Evolutionary conservation across 2,329 filamentous ascomycete genomes (phyloP).

Genomic region (Fusarium vanettenii): DNA sequence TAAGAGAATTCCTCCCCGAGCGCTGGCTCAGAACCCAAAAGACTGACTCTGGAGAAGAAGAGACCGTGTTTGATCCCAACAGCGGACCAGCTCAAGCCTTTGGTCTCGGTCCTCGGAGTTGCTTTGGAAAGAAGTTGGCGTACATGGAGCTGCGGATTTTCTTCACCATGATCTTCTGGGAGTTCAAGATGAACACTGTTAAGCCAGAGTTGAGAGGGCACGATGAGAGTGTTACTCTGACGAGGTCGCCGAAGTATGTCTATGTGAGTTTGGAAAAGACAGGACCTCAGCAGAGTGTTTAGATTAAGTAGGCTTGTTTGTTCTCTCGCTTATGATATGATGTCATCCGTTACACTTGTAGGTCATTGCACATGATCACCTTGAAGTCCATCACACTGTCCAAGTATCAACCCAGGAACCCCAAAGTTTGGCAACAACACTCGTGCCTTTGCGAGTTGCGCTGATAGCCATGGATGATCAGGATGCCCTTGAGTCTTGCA

Average conservation of each 20-base stretch:
- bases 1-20: constrained; percentile 48
- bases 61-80: constrained; percentile 23
- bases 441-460: constrained; percentile 16
- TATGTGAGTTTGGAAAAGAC: constrained; percentile 9
- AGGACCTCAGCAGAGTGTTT: background rate
- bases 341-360: background rate
- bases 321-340: background rate
- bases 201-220: constrained; percentile 9
- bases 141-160: constrained; percentile 29
- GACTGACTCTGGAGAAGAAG: background rate
- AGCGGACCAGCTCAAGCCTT: constrained; percentile 30
- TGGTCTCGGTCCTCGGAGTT: constrained; percentile 29
- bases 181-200: background rate
- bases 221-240: constrained; percentile 19
- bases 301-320: background rate
- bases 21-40: constrained; percentile 47
- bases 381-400: constrained; percentile 11
- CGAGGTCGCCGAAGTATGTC: constrained; percentile 23
- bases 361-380: background rate
- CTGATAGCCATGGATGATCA: constrained; percentile 23
- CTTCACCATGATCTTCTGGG: constrained; percentile 19
- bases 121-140: constrained; percentile 35
- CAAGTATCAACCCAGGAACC: constrained; percentile 21
- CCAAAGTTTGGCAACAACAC: constrained; percentile 33
- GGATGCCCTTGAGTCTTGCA: constrained; percentile 5